These are phyloP conservation scores for Lindgomyces ingoldianus DNA, from an alignment of 495 filamentous ascomycete genomes.

Conservation along the genomic window DNA sequence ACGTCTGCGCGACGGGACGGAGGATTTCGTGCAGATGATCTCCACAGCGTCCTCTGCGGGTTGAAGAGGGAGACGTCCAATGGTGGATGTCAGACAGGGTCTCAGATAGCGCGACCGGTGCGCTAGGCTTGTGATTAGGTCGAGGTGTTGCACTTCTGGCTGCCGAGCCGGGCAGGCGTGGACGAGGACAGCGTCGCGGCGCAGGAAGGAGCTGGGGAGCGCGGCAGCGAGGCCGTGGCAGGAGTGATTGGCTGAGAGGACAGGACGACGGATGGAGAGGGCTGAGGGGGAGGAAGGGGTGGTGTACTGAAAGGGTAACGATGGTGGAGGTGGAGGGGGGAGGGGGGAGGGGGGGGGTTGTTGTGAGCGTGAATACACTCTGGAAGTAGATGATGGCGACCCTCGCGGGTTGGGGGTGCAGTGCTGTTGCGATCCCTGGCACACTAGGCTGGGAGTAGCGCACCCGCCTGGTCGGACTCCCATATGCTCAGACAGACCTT, in stretches of 20 bases:
- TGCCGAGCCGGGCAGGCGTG: background rate
- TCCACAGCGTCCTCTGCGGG: slow-evolving; percentile 45
- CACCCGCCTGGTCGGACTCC: slow-evolving; percentile 18
- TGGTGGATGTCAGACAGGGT: slow-evolving; percentile 53
- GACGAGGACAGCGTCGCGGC: background rate
- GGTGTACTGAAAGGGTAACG: background rate
- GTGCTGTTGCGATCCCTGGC: background rate
- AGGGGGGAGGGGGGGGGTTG: background rate
- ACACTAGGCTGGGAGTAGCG: no score
- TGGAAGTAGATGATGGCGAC: background rate
- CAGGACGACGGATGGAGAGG: no score
- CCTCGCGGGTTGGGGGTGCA: background rate
- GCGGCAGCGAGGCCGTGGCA: slow-evolving; percentile 20
- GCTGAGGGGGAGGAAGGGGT: background rate
- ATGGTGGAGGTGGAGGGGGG: background rate
- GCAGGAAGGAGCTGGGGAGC: slow-evolving; percentile 5
- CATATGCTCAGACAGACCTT: no score
- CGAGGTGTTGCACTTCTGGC: slow-evolving; percentile 2
- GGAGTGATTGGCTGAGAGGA: slow-evolving; percentile 19
- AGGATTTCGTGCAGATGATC: slow-evolving; percentile 61
- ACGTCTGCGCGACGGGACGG: slow-evolving; percentile 38
- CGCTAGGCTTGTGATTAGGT: slow-evolving; percentile 41
- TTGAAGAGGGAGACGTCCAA: slow-evolving; percentile 53
- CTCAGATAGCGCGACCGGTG: slow-evolving; percentile 36
- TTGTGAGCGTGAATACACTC: background rate